Evolutionary conservation across 345 rosid species (phyloP).

Genomic region (Kernera saxatilis): DNA sequence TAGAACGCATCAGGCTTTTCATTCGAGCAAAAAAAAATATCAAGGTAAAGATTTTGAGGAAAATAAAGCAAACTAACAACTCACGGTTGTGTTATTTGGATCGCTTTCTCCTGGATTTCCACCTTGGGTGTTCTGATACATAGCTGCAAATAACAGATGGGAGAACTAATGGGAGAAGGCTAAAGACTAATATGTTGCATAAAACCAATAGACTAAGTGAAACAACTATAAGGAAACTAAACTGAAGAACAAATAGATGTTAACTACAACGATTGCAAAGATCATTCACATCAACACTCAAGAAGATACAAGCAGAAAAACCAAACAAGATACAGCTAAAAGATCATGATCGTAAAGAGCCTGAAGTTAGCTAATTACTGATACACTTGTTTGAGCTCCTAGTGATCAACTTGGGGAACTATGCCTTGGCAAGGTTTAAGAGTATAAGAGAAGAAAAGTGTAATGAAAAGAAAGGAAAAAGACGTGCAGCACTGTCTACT

Average conservation of each 20-base stretch:
- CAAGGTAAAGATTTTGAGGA: background rate
- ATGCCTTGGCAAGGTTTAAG: background rate
- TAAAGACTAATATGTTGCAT: background rate
- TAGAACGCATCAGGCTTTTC: constrained; percentile 15
- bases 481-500: background rate
- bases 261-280: background rate
- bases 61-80: constrained; percentile 34
- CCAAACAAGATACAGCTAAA: background rate
- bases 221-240: constrained; percentile 26
- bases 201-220: constrained; percentile 15
- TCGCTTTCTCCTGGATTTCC: constrained; percentile 78
- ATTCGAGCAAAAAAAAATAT: background rate
- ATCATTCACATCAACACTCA: background rate
- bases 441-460: background rate
- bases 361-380: background rate
- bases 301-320: background rate
- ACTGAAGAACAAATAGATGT: background rate
- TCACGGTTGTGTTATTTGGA: constrained; percentile 94
- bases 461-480: background rate
- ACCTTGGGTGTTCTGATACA: constrained; percentile 65
- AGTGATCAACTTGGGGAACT: constrained; percentile 4
- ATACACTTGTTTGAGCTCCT: background rate
- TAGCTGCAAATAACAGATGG: constrained; percentile 51
- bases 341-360: background rate
- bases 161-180: background rate